Evolutionary conservation across 2,329 filamentous ascomycete genomes (phyloP).

Genomic region (Clonostachys sp.): DNA sequence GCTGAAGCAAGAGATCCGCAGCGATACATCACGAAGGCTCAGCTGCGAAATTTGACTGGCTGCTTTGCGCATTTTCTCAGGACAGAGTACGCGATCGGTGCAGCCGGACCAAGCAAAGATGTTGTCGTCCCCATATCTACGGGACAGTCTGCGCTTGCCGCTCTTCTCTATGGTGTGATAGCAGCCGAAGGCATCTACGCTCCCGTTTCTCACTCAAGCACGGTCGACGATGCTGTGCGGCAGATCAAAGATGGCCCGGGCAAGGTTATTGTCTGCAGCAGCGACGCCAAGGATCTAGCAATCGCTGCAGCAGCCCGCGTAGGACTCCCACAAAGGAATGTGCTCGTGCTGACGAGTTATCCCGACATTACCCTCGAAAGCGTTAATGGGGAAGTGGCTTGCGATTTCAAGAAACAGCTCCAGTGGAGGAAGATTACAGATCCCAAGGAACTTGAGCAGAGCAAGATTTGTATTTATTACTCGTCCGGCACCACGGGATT

Average conservation of each 20-base stretch:
- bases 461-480: slow-evolving; percentile 42
- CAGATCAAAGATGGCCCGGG: slow-evolving; percentile 31
- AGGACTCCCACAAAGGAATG: slow-evolving; percentile 34
- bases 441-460: slow-evolving; percentile 30
- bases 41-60: slow-evolving; percentile 40
- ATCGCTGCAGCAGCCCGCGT: slow-evolving; percentile 41
- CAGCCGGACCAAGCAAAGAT: slow-evolving; percentile 39
- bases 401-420: slow-evolving; percentile 27
- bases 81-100: slow-evolving; percentile 44
- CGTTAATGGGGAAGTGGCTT: slow-evolving; percentile 11
- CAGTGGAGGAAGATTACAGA: slow-evolving; percentile 52
- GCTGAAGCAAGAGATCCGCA: slow-evolving; percentile 50
- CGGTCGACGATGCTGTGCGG: slow-evolving; percentile 43
- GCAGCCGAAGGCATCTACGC: slow-evolving; percentile 58
- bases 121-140: slow-evolving; percentile 52
- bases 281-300: slow-evolving; percentile 38
- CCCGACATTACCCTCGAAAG: slow-evolving; percentile 16
- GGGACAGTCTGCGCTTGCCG: slow-evolving; percentile 49
- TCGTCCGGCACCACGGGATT: slow-evolving; percentile 46
- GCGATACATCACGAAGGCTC: slow-evolving; percentile 47
- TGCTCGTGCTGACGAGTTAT: slow-evolving; percentile 44
- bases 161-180: slow-evolving; percentile 50
- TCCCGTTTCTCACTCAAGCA: slow-evolving; percentile 44
- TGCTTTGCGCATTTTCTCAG: slow-evolving; percentile 52
- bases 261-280: slow-evolving; percentile 37